phyloP scores from a whole-genome alignment of 2,329 filamentous ascomycete genomes.

The Trichoderma oligosporum region DNA sequence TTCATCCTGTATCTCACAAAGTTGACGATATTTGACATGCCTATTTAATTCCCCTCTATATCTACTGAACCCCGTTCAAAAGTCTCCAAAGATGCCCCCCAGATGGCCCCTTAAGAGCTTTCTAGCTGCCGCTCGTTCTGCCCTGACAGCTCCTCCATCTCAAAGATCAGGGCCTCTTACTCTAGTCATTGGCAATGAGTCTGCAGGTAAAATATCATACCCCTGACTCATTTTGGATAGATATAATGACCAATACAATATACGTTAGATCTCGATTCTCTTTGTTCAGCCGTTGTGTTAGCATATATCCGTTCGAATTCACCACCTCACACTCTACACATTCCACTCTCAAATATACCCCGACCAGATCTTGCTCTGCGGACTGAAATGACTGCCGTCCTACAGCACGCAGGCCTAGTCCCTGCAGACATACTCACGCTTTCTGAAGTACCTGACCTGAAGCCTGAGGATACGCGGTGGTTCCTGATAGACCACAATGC shows the following conservation, averaged over 20 bases:
- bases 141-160: conserved; percentile 42
- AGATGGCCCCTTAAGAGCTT: conserved; percentile 47
- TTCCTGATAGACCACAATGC: conserved; percentile 77
- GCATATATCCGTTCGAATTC: conserved; percentile 68
- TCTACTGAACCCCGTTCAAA: neutral
- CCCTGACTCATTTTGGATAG: neutral
- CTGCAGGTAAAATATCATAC: conserved; percentile 48
- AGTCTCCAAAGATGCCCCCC: conserved; percentile 26
- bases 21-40: too few relatives aligned
- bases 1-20: neutral
- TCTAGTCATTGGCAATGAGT: conserved; percentile 65
- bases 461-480: conserved; percentile 60
- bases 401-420: conserved; percentile 56
- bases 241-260: neutral
- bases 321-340: conserved; percentile 54
- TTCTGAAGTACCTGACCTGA: conserved; percentile 46
- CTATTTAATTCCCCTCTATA: neutral
- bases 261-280: conserved; percentile 68
- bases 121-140: conserved; percentile 47
- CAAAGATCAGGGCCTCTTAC: conserved; percentile 49
- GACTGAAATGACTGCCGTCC: conserved; percentile 65
- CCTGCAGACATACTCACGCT: conserved; percentile 62
- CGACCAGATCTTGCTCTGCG: conserved; percentile 66
- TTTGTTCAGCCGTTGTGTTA: conserved; percentile 69
- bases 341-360: conserved; percentile 70